Evolutionary conservation across 768 basidiomycete species (phyloP).

Genomic region (Phylloporus sp.): DNA sequence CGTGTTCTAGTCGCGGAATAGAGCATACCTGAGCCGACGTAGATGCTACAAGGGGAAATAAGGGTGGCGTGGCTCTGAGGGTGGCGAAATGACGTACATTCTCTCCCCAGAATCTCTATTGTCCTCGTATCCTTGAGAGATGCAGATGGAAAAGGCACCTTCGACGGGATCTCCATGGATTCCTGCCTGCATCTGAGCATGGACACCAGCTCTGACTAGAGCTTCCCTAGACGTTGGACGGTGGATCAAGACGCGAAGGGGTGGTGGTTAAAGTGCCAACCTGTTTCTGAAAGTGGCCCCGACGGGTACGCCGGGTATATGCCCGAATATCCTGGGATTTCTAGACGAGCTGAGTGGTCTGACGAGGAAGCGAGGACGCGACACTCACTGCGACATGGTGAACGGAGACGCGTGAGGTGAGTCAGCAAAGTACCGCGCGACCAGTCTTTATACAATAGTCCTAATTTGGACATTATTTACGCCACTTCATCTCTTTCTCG

Average conservation of each 20-base stretch:
- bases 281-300: constrained; percentile 20
- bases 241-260: not conserved
- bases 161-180: constrained; percentile 34
- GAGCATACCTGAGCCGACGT: constrained; percentile 30
- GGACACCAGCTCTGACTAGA: constrained; percentile 29
- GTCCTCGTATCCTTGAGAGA: constrained; percentile 41
- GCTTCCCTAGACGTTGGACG: constrained; percentile 13
- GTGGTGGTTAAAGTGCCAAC: not conserved
- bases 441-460: too few species aligned
- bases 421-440: too few species aligned
- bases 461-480: too few species aligned
- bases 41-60: constrained; percentile 22
- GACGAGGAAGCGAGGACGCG: too few species aligned
- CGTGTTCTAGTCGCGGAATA: not conserved
- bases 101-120: constrained; percentile 34
- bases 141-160: constrained; percentile 38
- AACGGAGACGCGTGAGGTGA: constrained; percentile 8
- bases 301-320: constrained; percentile 25
- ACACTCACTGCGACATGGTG: constrained; percentile 18
- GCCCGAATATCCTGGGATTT: constrained; percentile 20
- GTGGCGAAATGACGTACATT: constrained; percentile 28
- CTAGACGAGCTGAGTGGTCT: constrained; percentile 9
- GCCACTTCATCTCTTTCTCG: constrained; percentile 88
- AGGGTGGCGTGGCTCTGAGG: not conserved
- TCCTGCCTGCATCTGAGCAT: constrained; percentile 32